These are phyloP conservation scores for Bullera alba DNA, from an alignment of 768 basidiomycete species.

Conservation along the genomic window DNA sequence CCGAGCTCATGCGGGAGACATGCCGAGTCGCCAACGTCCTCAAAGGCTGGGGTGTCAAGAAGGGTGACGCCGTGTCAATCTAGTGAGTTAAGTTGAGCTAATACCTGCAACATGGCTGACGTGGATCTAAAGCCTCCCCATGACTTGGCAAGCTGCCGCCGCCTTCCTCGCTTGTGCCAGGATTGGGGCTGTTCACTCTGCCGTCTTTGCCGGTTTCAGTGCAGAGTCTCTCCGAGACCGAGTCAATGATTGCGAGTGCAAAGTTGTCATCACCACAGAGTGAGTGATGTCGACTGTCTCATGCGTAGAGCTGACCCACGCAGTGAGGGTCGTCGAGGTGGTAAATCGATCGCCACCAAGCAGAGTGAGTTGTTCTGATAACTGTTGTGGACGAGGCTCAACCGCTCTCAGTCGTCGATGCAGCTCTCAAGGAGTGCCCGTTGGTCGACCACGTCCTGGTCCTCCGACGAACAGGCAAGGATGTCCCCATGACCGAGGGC, in stretches of 20 bases:
- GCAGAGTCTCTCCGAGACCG: constrained; percentile 91
- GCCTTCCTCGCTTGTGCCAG: constrained; percentile 97
- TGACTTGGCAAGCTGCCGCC: constrained; percentile 71
- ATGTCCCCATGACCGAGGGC: constrained; percentile 71
- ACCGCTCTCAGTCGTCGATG: constrained; percentile 66
- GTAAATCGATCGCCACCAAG: constrained; percentile 74
- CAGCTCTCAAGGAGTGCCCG: constrained; percentile 77
- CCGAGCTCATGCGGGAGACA: constrained; percentile 82
- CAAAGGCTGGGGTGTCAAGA: constrained; percentile 79
- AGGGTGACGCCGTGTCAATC: constrained; percentile 61
- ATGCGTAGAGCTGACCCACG: constrained; percentile 1
- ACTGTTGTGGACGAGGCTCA: background rate
- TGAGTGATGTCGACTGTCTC: constrained; percentile 12
- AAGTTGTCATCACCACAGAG: constrained; percentile 91
- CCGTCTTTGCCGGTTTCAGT: constrained; percentile 95
- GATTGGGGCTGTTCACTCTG: constrained; percentile 92
- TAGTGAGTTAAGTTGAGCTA: constrained; percentile 18
- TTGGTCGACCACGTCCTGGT: constrained; percentile 85
- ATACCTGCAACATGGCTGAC: background rate
- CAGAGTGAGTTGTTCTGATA: constrained; percentile 27
- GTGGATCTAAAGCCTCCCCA: constrained; percentile 30
- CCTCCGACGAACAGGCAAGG: constrained; percentile 73
- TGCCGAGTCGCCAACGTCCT: constrained; percentile 86
- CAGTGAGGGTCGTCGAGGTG: constrained; percentile 79
- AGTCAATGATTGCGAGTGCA: constrained; percentile 75